phyloP scores from a whole-genome alignment of 371 early-diverging fungal species.

The Mortierella sp. region DNA sequence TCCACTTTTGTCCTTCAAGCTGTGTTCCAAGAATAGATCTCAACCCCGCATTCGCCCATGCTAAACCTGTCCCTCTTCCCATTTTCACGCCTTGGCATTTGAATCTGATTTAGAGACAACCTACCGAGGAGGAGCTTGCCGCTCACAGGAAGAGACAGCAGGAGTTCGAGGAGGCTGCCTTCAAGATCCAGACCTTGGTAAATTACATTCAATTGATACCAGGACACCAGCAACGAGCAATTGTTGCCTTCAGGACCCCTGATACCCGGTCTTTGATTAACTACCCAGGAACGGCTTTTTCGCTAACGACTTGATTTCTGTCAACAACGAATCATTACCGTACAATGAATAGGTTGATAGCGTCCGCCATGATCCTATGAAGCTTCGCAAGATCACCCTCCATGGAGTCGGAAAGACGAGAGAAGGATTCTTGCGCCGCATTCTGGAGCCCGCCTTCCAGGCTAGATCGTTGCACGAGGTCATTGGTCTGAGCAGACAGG shows the following conservation, averaged over 20 bases:
- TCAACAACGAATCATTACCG: neutral
- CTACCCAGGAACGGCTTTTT: neutral
- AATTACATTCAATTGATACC: neutral
- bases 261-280: neutral
- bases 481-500: slow-evolving; percentile 71
- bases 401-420: slow-evolving; percentile 64
- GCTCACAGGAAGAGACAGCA: slow-evolving; percentile 52
- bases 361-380: slow-evolving; percentile 59
- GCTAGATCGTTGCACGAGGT: slow-evolving; percentile 77
- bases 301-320: too few species aligned
- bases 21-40: too few species aligned
- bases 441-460: slow-evolving; percentile 57
- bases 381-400: slow-evolving; percentile 65
- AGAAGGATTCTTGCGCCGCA: slow-evolving; percentile 62
- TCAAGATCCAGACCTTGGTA: slow-evolving; percentile 45
- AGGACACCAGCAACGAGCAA: neutral
- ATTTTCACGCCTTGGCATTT: neutral
- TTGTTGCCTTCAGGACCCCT: neutral
- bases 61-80: neutral
- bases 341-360: slow-evolving; percentile 32
- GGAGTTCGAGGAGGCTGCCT: slow-evolving; percentile 52
- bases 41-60: neutral
- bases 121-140: slow-evolving; percentile 49
- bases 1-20: neutral
- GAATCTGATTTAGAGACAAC: slow-evolving; percentile 32